phyloP scores from a whole-genome alignment of 805 yeast species.

The Yarrowia divulgata region DNA sequence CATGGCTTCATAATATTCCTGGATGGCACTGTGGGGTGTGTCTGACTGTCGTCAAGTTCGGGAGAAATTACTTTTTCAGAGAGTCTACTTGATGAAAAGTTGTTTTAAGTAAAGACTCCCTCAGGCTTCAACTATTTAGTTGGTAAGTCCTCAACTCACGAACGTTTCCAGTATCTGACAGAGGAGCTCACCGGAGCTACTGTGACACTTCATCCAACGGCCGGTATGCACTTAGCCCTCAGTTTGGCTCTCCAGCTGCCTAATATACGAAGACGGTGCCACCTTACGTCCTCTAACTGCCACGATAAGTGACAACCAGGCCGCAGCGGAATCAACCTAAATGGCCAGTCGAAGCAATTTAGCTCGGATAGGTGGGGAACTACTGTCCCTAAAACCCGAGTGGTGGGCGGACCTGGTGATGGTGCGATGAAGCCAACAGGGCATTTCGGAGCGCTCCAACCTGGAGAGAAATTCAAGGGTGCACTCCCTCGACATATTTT shows the following conservation, averaged over 20 bases:
- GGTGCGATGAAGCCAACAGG: background rate
- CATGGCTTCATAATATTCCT: background rate
- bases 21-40: background rate
- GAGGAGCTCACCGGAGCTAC: too few relatives aligned
- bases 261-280: background rate
- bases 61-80: background rate
- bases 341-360: conserved; percentile 21
- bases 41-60: background rate
- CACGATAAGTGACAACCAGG: background rate
- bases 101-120: too few relatives aligned
- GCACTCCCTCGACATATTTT: background rate
- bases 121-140: too few relatives aligned
- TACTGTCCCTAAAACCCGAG: background rate
- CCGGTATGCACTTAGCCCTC: background rate
- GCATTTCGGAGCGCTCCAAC: background rate
- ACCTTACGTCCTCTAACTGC: background rate
- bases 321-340: conserved; percentile 27
- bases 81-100: background rate
- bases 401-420: background rate
- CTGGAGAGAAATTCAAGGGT: too few relatives aligned
- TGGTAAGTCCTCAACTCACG: too few relatives aligned
- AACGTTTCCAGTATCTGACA: too few relatives aligned
- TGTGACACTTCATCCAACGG: too few relatives aligned
- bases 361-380: conserved; percentile 13
- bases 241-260: background rate